These are phyloP conservation scores for Heracleum sosnowskyi DNA, from an alignment of 129 eudicot species.

Conservation along the genomic window DNA sequence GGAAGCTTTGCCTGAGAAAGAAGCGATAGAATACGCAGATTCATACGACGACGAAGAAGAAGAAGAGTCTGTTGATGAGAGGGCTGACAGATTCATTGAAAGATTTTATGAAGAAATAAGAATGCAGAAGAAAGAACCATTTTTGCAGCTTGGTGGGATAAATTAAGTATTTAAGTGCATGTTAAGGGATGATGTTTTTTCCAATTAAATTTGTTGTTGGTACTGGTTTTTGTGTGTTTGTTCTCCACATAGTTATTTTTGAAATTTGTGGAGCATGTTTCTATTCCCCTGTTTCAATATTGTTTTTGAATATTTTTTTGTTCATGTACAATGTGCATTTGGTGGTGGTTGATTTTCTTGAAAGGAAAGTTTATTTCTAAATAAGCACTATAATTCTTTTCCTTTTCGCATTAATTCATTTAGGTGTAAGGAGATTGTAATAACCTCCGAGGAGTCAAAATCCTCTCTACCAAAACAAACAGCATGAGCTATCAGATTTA, in stretches of 20 bases:
- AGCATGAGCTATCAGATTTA: too few species aligned
- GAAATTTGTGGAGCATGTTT: neutral
- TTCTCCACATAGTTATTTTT: neutral
- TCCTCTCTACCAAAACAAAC: too few species aligned
- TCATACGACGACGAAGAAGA: constrained; percentile 24
- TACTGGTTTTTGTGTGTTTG: neutral
- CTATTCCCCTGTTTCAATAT: neutral
- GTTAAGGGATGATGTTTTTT: neutral
- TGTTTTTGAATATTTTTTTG: neutral
- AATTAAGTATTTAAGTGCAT: neutral
- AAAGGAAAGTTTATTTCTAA: neutral
- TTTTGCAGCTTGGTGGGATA: constrained; percentile 15
- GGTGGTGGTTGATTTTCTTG: neutral
- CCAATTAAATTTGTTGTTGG: neutral
- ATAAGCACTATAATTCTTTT: too few species aligned
- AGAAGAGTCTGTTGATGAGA: constrained; percentile 54
- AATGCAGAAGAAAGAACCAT: constrained; percentile 52
- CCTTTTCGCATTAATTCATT: too few species aligned
- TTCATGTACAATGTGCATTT: neutral
- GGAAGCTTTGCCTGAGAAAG: constrained; percentile 21
- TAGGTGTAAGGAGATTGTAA: too few species aligned
- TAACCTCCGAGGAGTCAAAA: too few species aligned
- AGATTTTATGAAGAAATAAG: constrained; percentile 66
- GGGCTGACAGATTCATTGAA: constrained; percentile 68
- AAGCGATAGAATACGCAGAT: constrained; percentile 11